Percentiles rank a stretch among this genome's conserved stretches.
Conservation (phyloP, 768 basidiomycete genomes). For the Russula foetens region DNA sequence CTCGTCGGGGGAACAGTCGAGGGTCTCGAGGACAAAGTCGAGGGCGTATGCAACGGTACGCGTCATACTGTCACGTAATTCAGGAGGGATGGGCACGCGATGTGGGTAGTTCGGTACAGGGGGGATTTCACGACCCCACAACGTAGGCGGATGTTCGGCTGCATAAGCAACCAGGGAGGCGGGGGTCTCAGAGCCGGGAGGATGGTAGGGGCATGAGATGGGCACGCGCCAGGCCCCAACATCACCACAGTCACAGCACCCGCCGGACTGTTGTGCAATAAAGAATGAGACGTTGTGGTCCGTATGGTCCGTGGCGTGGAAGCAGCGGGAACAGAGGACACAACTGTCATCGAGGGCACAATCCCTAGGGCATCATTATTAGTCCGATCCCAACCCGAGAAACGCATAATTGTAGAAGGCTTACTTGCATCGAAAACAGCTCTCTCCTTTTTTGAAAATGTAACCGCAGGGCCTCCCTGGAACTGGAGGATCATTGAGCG, state of each 20-base stretch:
- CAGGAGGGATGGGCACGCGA: constrained; percentile 48
- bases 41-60: constrained; percentile 68
- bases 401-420: constrained; percentile 25
- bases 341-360: constrained; percentile 87
- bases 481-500: constrained; percentile 47
- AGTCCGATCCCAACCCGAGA: not conserved
- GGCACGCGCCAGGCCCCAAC: constrained; percentile 73
- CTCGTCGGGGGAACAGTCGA: constrained; percentile 78
- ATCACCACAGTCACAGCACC: constrained; percentile 95
- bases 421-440: constrained; percentile 91
- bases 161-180: constrained; percentile 26
- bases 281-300: constrained; percentile 92
- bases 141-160: constrained; percentile 8
- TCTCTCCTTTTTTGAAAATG: constrained; percentile 86
- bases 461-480: constrained; percentile 77
- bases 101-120: constrained; percentile 53
- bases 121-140: constrained; percentile 42
- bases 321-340: constrained; percentile 85
- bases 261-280: constrained; percentile 84
- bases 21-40: constrained; percentile 75
- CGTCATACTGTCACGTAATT: constrained; percentile 66
- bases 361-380: constrained; percentile 44
- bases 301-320: constrained; percentile 77
- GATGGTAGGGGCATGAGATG: constrained; percentile 69
- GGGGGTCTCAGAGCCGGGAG: constrained; percentile 34